Evolutionary conservation across 1,139 yeast species (phyloP).

Genomic region (Waltiozyma solani): DNA sequence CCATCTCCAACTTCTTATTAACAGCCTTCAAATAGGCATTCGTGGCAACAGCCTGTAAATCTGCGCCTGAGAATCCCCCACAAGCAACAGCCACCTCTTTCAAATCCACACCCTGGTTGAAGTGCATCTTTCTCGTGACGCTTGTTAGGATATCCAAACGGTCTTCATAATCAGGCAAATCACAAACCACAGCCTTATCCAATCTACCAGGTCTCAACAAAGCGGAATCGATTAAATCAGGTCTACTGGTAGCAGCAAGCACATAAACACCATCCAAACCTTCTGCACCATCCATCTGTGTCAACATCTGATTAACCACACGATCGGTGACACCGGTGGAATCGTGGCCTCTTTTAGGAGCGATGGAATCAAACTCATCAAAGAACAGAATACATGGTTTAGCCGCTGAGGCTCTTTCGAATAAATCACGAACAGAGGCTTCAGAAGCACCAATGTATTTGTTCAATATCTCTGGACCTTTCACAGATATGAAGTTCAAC

Average conservation of each 20-base stretch:
- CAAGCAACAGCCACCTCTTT: constrained; percentile 49
- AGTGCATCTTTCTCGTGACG: constrained; percentile 45
- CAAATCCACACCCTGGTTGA: constrained; percentile 35
- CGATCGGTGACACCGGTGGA: constrained; percentile 71
- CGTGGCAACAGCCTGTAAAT: constrained; percentile 84
- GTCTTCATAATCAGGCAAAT: constrained; percentile 81
- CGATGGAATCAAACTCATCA: constrained; percentile 91
- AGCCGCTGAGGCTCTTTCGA: constrained; percentile 87
- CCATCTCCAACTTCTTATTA: constrained; percentile 55
- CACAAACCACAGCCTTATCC: constrained; percentile 85
- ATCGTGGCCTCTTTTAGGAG: constrained; percentile 51
- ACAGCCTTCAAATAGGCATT: constrained; percentile 90
- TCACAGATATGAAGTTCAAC: constrained; percentile 82
- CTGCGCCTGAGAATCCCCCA: constrained; percentile 96
- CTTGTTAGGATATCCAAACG: constrained; percentile 67
- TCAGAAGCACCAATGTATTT: constrained; percentile 95
- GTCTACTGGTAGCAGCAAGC: constrained; percentile 92
- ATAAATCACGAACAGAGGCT: constrained; percentile 78
- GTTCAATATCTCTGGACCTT: constrained; percentile 92
- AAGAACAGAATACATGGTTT: constrained; percentile 88
- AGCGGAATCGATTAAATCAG: constrained; percentile 88
- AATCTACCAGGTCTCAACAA: constrained; percentile 88
- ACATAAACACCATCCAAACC: constrained; percentile 87
- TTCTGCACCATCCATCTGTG: constrained; percentile 95
- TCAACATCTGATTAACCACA: constrained; percentile 79